A percentile compares a stretch with the other conserved stretches of the same genome.
Conservation (phyloP, 2,329 filamentous ascomycete genomes). For the Alternaria triticimaculans region DNA sequence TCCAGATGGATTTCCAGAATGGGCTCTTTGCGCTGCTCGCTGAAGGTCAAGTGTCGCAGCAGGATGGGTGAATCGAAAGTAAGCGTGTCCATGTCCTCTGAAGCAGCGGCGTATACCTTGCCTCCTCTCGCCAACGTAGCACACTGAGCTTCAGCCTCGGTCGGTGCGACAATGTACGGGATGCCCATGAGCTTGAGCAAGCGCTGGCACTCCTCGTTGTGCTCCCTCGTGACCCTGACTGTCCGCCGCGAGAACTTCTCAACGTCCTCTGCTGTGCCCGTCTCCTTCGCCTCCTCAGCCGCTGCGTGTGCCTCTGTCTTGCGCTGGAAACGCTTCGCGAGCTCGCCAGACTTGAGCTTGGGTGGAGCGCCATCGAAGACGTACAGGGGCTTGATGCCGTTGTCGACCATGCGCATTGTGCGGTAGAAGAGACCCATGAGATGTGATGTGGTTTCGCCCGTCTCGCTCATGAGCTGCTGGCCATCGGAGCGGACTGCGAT, state of each 20-base stretch:
- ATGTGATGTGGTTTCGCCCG: slow-evolving; percentile 95
- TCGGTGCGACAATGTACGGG: slow-evolving; percentile 92
- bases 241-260: slow-evolving; percentile 96
- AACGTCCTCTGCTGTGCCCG: slow-evolving; percentile 93
- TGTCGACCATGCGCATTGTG: slow-evolving; percentile 96
- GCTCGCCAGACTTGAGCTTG: slow-evolving; percentile 95
- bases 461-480: slow-evolving; percentile 93
- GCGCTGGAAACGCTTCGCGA: slow-evolving; percentile 93
- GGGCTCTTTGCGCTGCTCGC: slow-evolving; percentile 95
- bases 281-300: slow-evolving; percentile 95
- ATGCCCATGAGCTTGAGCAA: slow-evolving; percentile 95
- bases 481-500: slow-evolving; percentile 97
- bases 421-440: slow-evolving; percentile 99
- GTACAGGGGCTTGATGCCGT: slow-evolving; percentile 97
- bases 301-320: slow-evolving; percentile 91
- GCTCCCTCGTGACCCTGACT: slow-evolving; percentile 92
- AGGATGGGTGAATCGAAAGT: slow-evolving; percentile 94
- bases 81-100: slow-evolving; percentile 98
- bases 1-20: slow-evolving; percentile 94
- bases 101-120: slow-evolving; percentile 96
- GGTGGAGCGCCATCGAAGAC: slow-evolving; percentile 97
- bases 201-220: slow-evolving; percentile 92
- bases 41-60: slow-evolving; percentile 91
- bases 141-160: slow-evolving; percentile 96
- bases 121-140: slow-evolving; percentile 86